These are phyloP conservation scores for Penicillium tannophilum DNA, from an alignment of 495 filamentous ascomycete genomes.

Conservation along the genomic window DNA sequence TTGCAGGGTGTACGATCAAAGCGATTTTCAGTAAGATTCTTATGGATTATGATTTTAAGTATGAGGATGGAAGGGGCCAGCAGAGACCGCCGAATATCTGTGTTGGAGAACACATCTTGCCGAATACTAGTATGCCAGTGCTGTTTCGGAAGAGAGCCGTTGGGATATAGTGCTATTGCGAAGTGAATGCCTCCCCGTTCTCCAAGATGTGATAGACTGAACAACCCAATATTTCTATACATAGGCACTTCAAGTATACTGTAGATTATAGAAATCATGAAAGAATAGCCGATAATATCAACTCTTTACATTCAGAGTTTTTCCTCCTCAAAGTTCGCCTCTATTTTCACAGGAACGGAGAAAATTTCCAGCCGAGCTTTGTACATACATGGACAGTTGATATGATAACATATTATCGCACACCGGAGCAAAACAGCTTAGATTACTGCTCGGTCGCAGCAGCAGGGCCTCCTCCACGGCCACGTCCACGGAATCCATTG, in stretches of 20 bases:
- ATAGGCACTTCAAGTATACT: neutral
- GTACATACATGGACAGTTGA: conserved; percentile 7
- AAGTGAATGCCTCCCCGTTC: too few species aligned
- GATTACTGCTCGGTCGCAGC: conserved; percentile 13
- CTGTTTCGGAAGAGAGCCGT: conserved; percentile 29
- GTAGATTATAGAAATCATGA: neutral
- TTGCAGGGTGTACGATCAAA: conserved; percentile 57
- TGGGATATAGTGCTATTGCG: conserved; percentile 2
- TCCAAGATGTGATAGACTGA: too few species aligned
- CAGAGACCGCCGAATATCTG: conserved; percentile 29
- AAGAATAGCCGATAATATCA: neutral
- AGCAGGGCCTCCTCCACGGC: conserved; percentile 31
- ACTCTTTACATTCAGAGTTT: neutral
- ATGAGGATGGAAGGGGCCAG: conserved; percentile 18
- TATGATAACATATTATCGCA: neutral
- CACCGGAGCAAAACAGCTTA: neutral
- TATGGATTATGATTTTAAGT: conserved; percentile 55
- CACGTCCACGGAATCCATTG: conserved; percentile 31
- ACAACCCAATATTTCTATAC: neutral
- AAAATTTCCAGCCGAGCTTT: conserved; percentile 2
- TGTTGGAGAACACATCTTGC: conserved; percentile 38
- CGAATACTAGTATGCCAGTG: conserved; percentile 26
- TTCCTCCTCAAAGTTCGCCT: neutral
- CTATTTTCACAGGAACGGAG: neutral
- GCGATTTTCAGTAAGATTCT: conserved; percentile 55